Base-by-base conservation (phyloP, 495 filamentous ascomycete genomes). In the Barbatosphaeria neglecta region DNA sequence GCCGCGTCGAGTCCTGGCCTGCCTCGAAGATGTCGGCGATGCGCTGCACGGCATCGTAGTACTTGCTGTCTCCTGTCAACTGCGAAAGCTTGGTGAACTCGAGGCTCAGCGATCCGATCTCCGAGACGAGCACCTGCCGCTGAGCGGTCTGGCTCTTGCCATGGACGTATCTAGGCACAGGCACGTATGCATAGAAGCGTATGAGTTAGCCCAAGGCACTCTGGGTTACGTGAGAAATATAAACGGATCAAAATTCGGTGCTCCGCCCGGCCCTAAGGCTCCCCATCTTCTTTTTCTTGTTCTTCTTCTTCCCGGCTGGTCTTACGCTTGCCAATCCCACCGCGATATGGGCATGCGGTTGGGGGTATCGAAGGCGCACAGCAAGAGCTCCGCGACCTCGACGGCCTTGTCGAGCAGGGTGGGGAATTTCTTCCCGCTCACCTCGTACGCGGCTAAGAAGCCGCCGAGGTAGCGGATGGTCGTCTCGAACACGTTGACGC, bases 31-130 rank as follows among this genome's bases (percentile, higher is more conserved):
- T 77, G 46, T 83, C 69, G 15, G 82, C 87, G 49, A 95, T 82
- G 15, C 82, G 77, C 27, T 87, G 82, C 49, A 90, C 75, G 6
- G 84, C 86, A 64, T 89, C 83, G 57, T 86, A 95, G 60, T 87
- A 95, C 49, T 83, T 89, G 41, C 75, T 59, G 27, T 92, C 70
- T 41, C 81, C 83, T 3, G 89, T 94, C 33, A 95, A 63, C 55
- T 94, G 89, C 4, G 87, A 78, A 25, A 95, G 69, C 15, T 88
- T 72, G 5, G 87, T 94, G 56, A 95, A 93, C 59, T 95, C 89
- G 41, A 95, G 54, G 2, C 82, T 84, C 17, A 94, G 69, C 17
- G 83, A 84, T 5, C 86, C 87, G 11, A 87, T 55, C 57, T 87
- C 84, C 0, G 84, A 41, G 19, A 81, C 19, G 83, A 49, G 20